phyloP scores from a whole-genome alignment of 306 rosid species.

The Gynostemma pentaphyllum region DNA sequence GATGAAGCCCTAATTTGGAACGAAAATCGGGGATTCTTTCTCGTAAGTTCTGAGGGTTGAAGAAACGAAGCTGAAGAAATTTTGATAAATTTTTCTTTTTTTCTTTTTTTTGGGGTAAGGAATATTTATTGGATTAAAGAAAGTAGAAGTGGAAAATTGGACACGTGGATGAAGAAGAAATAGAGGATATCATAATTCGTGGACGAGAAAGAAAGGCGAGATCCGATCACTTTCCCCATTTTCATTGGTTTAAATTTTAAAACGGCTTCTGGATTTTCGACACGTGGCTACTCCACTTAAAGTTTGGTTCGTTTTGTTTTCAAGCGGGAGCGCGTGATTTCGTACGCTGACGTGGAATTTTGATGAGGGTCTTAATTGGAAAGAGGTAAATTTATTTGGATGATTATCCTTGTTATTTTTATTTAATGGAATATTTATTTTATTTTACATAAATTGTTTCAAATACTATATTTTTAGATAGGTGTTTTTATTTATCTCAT shows the following conservation, averaged over 20 bases:
- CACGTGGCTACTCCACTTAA: constrained; percentile 22
- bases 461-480: too few species aligned
- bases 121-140: constrained; percentile 9
- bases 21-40: too few species aligned
- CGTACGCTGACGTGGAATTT: neutral
- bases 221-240: constrained; percentile 60
- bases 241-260: constrained; percentile 33
- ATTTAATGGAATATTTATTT: too few species aligned
- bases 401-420: too few species aligned
- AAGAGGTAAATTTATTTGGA: too few species aligned
- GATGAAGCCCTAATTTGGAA: too few species aligned
- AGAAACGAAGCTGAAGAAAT: too few species aligned
- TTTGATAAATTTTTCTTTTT: neutral
- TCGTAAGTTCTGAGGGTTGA: too few species aligned
- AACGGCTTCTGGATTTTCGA: neutral
- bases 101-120: constrained; percentile 8
- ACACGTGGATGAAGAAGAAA: constrained; percentile 46
- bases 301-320: neutral
- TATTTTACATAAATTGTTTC: too few species aligned
- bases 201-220: constrained; percentile 46
- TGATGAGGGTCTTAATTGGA: too few species aligned
- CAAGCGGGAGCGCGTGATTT: neutral
- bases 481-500: too few species aligned
- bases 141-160: constrained; percentile 21
- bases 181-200: constrained; percentile 47